A percentile compares a stretch with the other conserved stretches of the same genome.
These are phyloP conservation scores for Acanthamoeba healyi DNA, from an alignment of 208 protist genomes.

Conservation along the genomic window DNA sequence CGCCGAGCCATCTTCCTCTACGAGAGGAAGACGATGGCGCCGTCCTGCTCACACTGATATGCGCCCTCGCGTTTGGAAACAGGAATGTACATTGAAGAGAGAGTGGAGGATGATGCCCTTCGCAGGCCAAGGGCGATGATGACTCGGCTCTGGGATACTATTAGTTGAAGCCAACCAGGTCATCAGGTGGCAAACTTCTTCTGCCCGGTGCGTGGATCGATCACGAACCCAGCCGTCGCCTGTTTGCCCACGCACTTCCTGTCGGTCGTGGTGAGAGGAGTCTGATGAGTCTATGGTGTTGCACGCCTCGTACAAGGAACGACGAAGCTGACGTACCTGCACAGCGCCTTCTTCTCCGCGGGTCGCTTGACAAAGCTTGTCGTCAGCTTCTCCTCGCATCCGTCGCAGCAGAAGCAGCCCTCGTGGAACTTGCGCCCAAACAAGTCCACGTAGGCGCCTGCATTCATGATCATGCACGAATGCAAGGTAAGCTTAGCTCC, in stretches of 20 bases:
- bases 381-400: neutral
- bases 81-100: too few species aligned
- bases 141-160: too few species aligned
- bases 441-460: neutral
- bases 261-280: neutral
- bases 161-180: too few species aligned
- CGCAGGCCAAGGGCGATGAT: too few species aligned
- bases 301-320: too few species aligned
- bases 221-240: neutral
- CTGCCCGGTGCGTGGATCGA: neutral
- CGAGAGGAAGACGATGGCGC: too few species aligned
- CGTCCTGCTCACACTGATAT: too few species aligned
- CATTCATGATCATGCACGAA: too few species aligned
- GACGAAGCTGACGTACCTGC: neutral
- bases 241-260: slow-evolving; percentile 16
- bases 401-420: slow-evolving; percentile 2
- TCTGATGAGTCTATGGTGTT: neutral
- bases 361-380: neutral
- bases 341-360: slow-evolving; percentile 11
- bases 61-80: too few species aligned
- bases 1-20: too few species aligned
- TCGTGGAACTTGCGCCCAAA: slow-evolving; percentile 6
- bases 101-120: too few species aligned
- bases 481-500: too few species aligned
- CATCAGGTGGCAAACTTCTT: slow-evolving; percentile 45